Conservation (phyloP, 2,329 filamentous ascomycete genomes). For the Ilyonectria destructans region DNA sequence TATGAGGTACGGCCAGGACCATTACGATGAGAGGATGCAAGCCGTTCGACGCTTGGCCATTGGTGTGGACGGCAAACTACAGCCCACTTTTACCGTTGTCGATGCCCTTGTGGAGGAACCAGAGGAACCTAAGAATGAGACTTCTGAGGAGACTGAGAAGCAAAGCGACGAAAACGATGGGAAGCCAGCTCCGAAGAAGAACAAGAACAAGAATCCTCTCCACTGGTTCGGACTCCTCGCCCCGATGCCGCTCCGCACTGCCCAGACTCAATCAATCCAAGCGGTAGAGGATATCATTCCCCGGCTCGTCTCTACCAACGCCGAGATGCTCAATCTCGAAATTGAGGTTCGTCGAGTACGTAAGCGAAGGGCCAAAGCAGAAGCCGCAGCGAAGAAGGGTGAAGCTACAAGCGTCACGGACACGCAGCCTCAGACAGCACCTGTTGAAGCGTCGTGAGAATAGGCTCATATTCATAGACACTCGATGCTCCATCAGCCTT, state of each 20-base stretch:
- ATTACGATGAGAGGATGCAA: conserved; percentile 83
- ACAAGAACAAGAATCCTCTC: conserved; percentile 62
- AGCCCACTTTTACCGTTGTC: conserved; percentile 41
- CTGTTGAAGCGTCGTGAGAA: conserved; percentile 37
- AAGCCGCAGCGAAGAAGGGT: conserved; percentile 52
- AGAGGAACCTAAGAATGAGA: conserved; percentile 21
- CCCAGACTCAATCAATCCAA: conserved; percentile 72
- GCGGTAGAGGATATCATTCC: conserved; percentile 73
- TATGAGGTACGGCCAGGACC: conserved; percentile 77
- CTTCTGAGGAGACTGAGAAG: conserved; percentile 23
- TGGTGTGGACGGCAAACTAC: conserved; percentile 28
- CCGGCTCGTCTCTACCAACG: conserved; percentile 69
- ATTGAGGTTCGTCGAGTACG: conserved; percentile 76
- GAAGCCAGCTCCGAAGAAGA: conserved; percentile 35
- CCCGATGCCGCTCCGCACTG: conserved; percentile 67
- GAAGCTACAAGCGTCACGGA: conserved; percentile 11
- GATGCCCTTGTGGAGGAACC: conserved; percentile 21
- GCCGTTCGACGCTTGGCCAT: conserved; percentile 65
- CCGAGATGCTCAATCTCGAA: conserved; percentile 77
- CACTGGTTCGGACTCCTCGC: conserved; percentile 72
- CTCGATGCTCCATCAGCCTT: neutral
- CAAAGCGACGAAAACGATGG: conserved; percentile 30
- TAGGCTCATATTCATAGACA: neutral
- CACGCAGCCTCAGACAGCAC: conserved; percentile 21
- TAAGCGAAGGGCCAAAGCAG: conserved; percentile 69